Percentiles rank a stretch among this genome's conserved stretches.
Evolutionary conservation across 495 filamentous ascomycete species (phyloP).

Genomic region (Aspergillus ellipticus): DNA sequence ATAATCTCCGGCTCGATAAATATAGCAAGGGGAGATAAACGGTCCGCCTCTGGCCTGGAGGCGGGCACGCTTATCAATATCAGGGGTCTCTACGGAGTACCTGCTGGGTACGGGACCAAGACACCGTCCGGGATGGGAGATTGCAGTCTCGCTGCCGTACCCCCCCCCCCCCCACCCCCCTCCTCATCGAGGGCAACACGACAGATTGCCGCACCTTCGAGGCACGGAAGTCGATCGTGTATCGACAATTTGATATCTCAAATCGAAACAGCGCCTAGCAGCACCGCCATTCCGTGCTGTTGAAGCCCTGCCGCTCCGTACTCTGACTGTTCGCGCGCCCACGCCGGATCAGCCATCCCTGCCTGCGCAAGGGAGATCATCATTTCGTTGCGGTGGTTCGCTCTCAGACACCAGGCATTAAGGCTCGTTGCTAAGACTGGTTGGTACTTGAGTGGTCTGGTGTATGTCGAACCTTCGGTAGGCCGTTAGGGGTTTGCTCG

Average conservation of each 20-base stretch:
- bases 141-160: not conserved
- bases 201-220: too few relatives aligned
- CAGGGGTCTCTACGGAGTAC: too few relatives aligned
- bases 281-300: not conserved
- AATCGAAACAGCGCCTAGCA: not conserved
- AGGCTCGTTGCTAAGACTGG: too few relatives aligned
- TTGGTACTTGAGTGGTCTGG: not conserved
- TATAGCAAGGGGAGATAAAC: not conserved
- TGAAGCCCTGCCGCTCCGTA: not conserved
- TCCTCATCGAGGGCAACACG: too few relatives aligned
- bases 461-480: not conserved
- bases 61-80: not conserved
- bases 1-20: not conserved
- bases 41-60: not conserved
- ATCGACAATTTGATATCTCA: not conserved
- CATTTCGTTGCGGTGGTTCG: conserved; percentile 1
- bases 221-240: not conserved
- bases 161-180: too few relatives aligned
- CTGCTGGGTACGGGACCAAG: not conserved
- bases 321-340: not conserved
- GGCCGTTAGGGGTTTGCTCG: not conserved
- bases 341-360: not conserved
- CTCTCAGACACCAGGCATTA: not conserved
- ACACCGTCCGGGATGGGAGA: not conserved
- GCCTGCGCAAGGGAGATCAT: conserved; percentile 5